phyloP scores from a whole-genome alignment of 2,329 filamentous ascomycete species.

The Aspergillus luchuensis region DNA sequence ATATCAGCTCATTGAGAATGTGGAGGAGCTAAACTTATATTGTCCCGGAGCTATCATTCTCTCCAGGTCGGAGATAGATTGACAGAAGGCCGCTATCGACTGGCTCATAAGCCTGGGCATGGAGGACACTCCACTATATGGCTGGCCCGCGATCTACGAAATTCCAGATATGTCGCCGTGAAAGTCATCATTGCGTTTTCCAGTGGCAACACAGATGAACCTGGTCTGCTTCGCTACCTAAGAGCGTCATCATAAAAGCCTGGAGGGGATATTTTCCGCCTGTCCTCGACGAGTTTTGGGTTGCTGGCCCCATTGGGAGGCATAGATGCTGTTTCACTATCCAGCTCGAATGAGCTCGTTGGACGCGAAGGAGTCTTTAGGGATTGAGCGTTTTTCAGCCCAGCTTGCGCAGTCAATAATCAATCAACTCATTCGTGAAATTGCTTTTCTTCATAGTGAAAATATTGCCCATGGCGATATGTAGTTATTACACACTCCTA shows the following conservation, averaged over 20 bases:
- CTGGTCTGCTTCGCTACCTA: constrained; percentile 17
- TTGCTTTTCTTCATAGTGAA: constrained; percentile 27
- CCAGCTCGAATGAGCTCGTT: constrained; percentile 25
- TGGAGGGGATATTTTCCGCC: constrained; percentile 19
- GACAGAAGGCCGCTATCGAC: constrained; percentile 15
- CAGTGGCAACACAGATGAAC: constrained; percentile 9
- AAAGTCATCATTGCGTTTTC: constrained; percentile 36
- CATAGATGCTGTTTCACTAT: constrained; percentile 26
- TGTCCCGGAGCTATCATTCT: constrained; percentile 4
- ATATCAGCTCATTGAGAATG: constrained; percentile 25
- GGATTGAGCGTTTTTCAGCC: constrained; percentile 20
- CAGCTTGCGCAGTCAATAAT: constrained; percentile 24
- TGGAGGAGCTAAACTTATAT: constrained; percentile 20
- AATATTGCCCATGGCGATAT: constrained; percentile 30
- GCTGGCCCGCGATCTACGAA: constrained; percentile 34
- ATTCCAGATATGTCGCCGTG: constrained; percentile 34
- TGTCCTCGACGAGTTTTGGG: constrained; percentile 30
- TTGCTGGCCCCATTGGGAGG: constrained; percentile 25
- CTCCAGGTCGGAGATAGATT: constrained; percentile 13
- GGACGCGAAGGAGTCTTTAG: constrained; percentile 26
- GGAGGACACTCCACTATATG: constrained; percentile 36
- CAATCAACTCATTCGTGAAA: constrained; percentile 26
- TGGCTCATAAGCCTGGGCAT: constrained; percentile 21
- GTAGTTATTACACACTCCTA: constrained; percentile 7
- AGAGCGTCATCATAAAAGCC: not conserved